phyloP scores from a whole-genome alignment of 2,329 filamentous ascomycete species.

The Seiridium unicorne region DNA sequence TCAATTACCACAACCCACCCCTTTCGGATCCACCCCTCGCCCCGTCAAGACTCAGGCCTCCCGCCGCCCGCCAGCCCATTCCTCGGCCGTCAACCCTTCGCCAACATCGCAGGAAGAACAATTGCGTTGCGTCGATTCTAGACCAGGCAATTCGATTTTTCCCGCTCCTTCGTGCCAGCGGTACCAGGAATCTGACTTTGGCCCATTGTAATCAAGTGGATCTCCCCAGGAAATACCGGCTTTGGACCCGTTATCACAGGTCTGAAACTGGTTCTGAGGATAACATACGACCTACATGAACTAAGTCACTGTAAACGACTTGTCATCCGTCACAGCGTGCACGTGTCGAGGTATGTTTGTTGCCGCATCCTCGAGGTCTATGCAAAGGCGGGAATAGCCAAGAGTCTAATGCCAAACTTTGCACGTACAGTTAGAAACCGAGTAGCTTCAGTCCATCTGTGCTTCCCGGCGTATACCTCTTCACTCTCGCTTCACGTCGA shows the following conservation, averaged over 20 bases:
- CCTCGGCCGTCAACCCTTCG: conserved; percentile 22
- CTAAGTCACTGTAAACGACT: conserved; percentile 14
- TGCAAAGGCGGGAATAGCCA: background rate
- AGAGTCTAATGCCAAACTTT: background rate
- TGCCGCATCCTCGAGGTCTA: background rate
- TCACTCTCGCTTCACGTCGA: conserved; percentile 41
- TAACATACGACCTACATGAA: conserved; percentile 30
- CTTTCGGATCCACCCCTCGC: conserved; percentile 13
- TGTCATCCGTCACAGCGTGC: conserved; percentile 20
- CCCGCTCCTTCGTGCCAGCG: conserved; percentile 24
- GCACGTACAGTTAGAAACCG: conserved; percentile 41
- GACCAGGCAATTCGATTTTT: conserved; percentile 18
- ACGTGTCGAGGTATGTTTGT: conserved; percentile 31
- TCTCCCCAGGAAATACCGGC: conserved; percentile 27
- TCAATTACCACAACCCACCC: conserved; percentile 25
- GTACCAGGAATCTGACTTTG: conserved; percentile 32
- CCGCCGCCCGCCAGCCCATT: conserved; percentile 15
- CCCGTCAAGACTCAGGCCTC: background rate
- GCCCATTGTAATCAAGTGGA: conserved; percentile 29
- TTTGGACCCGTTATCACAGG: conserved; percentile 26
- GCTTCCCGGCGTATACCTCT: conserved; percentile 28
- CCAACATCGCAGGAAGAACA: conserved; percentile 18
- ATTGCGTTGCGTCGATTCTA: conserved; percentile 12
- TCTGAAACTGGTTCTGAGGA: conserved; percentile 32
- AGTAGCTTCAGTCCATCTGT: conserved; percentile 27